phyloP scores from a whole-genome alignment of 163 green algal genomes.

The Scenedesmus sp. region DNA sequence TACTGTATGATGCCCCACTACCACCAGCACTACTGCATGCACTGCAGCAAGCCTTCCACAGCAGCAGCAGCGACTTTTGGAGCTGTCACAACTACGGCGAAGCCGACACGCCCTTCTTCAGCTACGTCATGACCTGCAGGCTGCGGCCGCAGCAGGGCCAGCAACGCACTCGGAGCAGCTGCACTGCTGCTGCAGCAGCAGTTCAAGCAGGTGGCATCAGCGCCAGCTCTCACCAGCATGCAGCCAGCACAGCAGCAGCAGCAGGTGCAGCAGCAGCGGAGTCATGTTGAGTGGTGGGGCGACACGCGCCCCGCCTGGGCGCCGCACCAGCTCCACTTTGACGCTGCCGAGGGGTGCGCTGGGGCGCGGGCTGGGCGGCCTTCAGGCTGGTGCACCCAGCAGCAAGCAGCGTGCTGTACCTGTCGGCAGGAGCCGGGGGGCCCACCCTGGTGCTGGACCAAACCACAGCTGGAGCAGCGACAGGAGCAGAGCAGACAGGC shows the following conservation, averaged over 20 bases:
- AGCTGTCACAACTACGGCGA: slow-evolving; percentile 10
- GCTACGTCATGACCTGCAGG: slow-evolving; percentile 29
- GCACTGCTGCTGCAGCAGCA: slow-evolving; percentile 27
- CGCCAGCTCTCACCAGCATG: neutral
- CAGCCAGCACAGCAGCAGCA: neutral
- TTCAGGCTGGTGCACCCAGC: slow-evolving; percentile 28
- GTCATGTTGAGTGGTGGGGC: slow-evolving; percentile 51
- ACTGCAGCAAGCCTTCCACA: slow-evolving; percentile 23
- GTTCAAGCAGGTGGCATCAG: neutral
- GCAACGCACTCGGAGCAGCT: neutral
- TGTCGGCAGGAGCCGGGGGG: slow-evolving; percentile 3
- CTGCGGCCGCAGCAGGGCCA: neutral
- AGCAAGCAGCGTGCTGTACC: slow-evolving; percentile 28
- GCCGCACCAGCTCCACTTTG: slow-evolving; percentile 54
- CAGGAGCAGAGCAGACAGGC: slow-evolving; percentile 32
- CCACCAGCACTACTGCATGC: slow-evolving; percentile 1
- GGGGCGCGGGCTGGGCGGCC: neutral
- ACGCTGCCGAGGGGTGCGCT: slow-evolving; percentile 40
- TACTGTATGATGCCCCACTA: neutral
- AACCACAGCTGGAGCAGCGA: slow-evolving; percentile 26
- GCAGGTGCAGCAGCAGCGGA: neutral
- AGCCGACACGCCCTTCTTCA: slow-evolving; percentile 44
- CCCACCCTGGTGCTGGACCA: slow-evolving; percentile 39
- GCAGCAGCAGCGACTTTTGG: slow-evolving; percentile 42
- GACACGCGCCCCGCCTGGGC: slow-evolving; percentile 3